Evolutionary conservation across 2,329 filamentous ascomycete genomes (phyloP), one percentile per base, ranked within the genome.

Genomic region (Ambrosiella xylebori): DNA sequence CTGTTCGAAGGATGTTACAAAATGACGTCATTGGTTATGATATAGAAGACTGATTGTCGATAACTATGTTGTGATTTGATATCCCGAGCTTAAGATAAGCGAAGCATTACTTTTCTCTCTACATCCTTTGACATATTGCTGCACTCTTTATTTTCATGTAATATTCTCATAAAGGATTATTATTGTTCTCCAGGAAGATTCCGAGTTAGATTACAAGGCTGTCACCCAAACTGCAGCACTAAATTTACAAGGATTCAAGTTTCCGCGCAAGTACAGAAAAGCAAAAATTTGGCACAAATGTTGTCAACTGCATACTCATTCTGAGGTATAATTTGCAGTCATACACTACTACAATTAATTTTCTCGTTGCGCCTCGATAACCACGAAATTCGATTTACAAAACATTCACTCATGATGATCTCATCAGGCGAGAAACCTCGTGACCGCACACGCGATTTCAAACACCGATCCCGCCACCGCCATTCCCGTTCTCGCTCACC

Each of bases 401-500:
- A 27, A 27, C 27, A 27, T 27, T 3, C 27, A 27, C 3, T 5
- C 3, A 27, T 27, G 27, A 51, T 51, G 47, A 4, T 15, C 19
- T 51, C 47, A 15, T 51, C 47, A 9, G 47, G 37, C 19, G 27
- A 49, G 6, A 39, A 47, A 15, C 27, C 36, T 19, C 58, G 49
- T 15, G 47, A 56, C 39, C 47, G 52, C 27, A 37, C 35, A n/a
- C n/a, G 15, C 35, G 19, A n/a, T 17, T 11, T 1, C 9, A 47
- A 47, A 47, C 17, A 56, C n/a, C 36, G n/a, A 40, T 57, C 45
- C 49, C 54, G 35, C n/a, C 57, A 39, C 47, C 54, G 44, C 17
- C 53, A 49, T 38, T 37, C 40, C 35, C 54, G 40, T 11, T 59
- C 58, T 41, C 39, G 40, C 17, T 51, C 47, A 15, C 47, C 13